Evolutionary conservation across 225 moss, liverwort and hornwort genomes (phyloP), one percentile per base, ranked within the genome.

Genomic region (Polytrichum formosum): DNA sequence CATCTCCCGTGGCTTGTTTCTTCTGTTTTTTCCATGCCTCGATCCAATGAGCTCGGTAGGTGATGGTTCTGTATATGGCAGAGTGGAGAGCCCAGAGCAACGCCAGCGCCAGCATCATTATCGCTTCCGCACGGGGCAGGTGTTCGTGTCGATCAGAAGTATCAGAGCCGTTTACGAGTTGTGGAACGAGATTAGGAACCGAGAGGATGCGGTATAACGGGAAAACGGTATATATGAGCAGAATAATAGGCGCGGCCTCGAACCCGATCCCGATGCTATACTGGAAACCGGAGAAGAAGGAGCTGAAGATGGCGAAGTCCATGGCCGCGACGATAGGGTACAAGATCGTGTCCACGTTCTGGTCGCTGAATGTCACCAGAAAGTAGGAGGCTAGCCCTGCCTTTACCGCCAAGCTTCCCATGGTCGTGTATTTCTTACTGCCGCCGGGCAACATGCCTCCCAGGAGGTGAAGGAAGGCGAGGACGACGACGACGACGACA

Each of bases 11-110:
- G 23, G 22, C 27, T 21, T 16, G 20, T 55, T 56, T 56, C 20
- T 5, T 28, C 63, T 63, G 63, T 17, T 27, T 27, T 16, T 63
- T 63, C 63, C 63, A 63, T 28, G 63, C 63, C 6, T 63, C 22
- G 28, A 63, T 63, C 63, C 63, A 63, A 63, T 21, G 22, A 23
- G 63, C 63, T 23, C 63, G 63, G 63, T 63, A 63, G 22, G 26
- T 26, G 23, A 63, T 26, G 26, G 63, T 63, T 63, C 63, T 63
- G 21, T 63, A 16, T 5, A 63, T 26, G 3, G 23, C 23, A 10
- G 63, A 63, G 9, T 63, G 63, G 63, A 63, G 20, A 4, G 63
- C 23, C 63, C 63, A 63, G 2, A 63, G 22, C 26, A 63, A 16
- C 16, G 63, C 63, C 22, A 63, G 26, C 7, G 27, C 63, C 26